phyloP scores from a whole-genome alignment of 208 protist genomes.

The Leishmania mexicana region DNA sequence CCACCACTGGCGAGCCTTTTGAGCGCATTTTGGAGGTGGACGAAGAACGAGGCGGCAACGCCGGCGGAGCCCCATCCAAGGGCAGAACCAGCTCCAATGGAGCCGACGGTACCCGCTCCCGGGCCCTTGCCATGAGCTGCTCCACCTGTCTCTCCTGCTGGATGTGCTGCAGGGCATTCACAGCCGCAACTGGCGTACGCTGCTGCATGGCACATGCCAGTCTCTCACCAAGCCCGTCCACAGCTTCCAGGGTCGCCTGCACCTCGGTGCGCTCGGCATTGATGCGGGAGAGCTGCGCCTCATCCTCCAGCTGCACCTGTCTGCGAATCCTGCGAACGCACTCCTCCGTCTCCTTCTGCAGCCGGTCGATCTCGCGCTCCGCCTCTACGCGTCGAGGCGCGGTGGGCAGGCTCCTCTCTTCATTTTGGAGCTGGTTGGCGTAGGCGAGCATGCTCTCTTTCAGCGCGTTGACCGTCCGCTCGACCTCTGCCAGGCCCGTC shows the following conservation, averaged over 20 bases:
- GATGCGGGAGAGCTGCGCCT: constrained; percentile 45
- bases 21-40: not conserved
- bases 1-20: constrained; percentile 9
- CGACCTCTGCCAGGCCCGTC: constrained; percentile 44
- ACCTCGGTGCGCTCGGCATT: constrained; percentile 37
- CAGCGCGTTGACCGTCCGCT: constrained; percentile 42
- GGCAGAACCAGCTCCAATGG: constrained; percentile 48
- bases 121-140: constrained; percentile 43
- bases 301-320: constrained; percentile 50
- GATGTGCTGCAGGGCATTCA: constrained; percentile 57
- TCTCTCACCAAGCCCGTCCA: constrained; percentile 28
- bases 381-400: constrained; percentile 53
- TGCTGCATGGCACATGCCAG: constrained; percentile 36
- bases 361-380: constrained; percentile 50
- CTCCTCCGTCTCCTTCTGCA: constrained; percentile 72
- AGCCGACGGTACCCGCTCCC: constrained; percentile 37
- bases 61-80: constrained; percentile 25
- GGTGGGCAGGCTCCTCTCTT: constrained; percentile 44
- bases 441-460: constrained; percentile 47
- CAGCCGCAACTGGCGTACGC: constrained; percentile 29
- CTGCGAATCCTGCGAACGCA: constrained; percentile 37
- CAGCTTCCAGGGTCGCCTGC: constrained; percentile 33
- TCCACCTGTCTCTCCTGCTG: constrained; percentile 58
- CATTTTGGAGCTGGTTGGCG: constrained; percentile 41
- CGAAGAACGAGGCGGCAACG: not conserved